Conservation (phyloP, 352 stramenopile genomes). For the Globisporangium spinosum region DNA sequence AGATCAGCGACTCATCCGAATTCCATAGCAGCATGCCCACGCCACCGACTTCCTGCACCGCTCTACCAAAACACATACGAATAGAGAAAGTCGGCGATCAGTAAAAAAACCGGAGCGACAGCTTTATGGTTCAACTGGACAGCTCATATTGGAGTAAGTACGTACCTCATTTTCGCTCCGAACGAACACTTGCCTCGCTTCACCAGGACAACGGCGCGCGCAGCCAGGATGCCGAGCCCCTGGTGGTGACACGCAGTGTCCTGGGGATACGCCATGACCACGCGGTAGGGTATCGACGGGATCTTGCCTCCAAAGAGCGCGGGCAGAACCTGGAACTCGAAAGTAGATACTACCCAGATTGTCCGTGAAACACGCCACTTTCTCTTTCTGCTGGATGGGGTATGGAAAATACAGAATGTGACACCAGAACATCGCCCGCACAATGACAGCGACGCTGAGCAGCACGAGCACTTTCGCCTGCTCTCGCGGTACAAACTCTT, state of each 20-base stretch:
- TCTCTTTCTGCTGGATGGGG: slow-evolving; percentile 63
- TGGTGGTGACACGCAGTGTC: slow-evolving; percentile 68
- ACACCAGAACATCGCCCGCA: slow-evolving; percentile 48
- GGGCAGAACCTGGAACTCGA: slow-evolving; percentile 42
- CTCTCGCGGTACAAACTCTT: slow-evolving; percentile 24
- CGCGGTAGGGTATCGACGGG: slow-evolving; percentile 39
- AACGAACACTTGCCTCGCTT: slow-evolving; percentile 68
- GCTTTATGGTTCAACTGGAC: too few species aligned
- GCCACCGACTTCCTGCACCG: slow-evolving; percentile 45
- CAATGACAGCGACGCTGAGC: slow-evolving; percentile 35
- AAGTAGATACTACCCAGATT: slow-evolving; percentile 33
- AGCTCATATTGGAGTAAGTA: neutral
- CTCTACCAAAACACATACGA: slow-evolving; percentile 20
- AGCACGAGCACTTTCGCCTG: slow-evolving; percentile 34
- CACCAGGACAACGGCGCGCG: slow-evolving; percentile 60
- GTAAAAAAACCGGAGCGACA: too few species aligned
- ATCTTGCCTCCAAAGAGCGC: slow-evolving; percentile 56
- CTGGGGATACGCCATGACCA: slow-evolving; percentile 61
- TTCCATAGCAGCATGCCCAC: slow-evolving; percentile 66
- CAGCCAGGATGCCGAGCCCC: slow-evolving; percentile 52
- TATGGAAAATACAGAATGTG: slow-evolving; percentile 64
- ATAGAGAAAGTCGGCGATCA: too few species aligned
- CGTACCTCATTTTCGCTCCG: slow-evolving; percentile 54
- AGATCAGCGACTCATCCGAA: slow-evolving; percentile 53
- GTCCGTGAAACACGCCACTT: slow-evolving; percentile 54